Conservation (phyloP, 1,284 basidiomycete species). For the Albatrellus sp. region DNA sequence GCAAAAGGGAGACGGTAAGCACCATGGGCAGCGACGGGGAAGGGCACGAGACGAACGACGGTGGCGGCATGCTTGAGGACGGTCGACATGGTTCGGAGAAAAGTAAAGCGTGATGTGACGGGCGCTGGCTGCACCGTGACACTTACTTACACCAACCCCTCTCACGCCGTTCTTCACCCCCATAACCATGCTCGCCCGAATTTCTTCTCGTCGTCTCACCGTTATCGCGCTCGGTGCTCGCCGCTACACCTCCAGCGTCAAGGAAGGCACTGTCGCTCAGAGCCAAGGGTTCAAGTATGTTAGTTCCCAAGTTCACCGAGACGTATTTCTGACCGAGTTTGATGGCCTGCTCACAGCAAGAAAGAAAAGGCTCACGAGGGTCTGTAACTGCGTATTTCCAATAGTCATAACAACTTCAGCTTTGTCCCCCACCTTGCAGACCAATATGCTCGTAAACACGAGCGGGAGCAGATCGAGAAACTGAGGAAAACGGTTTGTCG, state of each 20-base stretch:
- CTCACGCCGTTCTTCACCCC: background rate
- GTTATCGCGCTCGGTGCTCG: slow-evolving; percentile 6
- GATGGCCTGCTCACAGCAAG: slow-evolving; percentile 30
- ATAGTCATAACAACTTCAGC: slow-evolving; percentile 2
- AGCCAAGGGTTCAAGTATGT: slow-evolving; percentile 40
- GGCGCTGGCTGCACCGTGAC: background rate
- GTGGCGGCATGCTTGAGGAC: slow-evolving; percentile 10
- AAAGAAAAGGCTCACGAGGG: slow-evolving; percentile 68
- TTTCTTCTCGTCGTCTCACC: slow-evolving; percentile 6
- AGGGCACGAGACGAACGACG: slow-evolving; percentile 10
- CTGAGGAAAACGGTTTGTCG: slow-evolving; percentile 40
- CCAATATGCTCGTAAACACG: slow-evolving; percentile 46
- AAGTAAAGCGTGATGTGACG: slow-evolving; percentile 1
- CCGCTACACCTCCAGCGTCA: slow-evolving; percentile 15
- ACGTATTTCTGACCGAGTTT: background rate
- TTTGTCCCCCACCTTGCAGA: slow-evolving; percentile 23
- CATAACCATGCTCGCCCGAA: slow-evolving; percentile 1
- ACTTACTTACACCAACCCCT: no score
- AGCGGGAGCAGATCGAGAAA: slow-evolving; percentile 42
- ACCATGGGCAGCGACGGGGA: background rate
- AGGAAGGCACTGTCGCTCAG: slow-evolving; percentile 43
- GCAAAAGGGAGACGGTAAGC: background rate
- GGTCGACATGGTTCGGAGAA: slow-evolving; percentile 5
- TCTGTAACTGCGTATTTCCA: slow-evolving; percentile 13
- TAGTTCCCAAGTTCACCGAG: background rate